Base-by-base conservation (phyloP, 176 grass and related monocot species). In the Aegilops longissima region DNA sequence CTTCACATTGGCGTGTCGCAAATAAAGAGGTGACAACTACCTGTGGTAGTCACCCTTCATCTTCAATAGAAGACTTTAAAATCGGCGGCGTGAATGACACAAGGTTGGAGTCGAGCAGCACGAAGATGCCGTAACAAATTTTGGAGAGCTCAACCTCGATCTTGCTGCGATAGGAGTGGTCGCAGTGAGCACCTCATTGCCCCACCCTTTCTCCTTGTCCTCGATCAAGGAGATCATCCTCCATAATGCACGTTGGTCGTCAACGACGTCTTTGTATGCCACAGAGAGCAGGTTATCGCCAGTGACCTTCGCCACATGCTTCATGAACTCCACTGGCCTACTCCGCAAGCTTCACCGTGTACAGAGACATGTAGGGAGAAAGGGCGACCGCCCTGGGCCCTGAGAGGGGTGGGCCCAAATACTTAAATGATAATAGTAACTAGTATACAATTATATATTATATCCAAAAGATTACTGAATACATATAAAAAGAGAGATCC, bases 11-110 rank as follows among this genome's bases (percentile, higher is more conserved):
- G 1, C 5, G 31, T 71, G 40, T 81, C 10, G 24, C 25, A 33
- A 68, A 81, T 33, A 81, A 45, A 14, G 51, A 25, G 17, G 51
- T 2, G 14, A 2, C 5, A 65, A 25, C 29, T 93, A 95, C 89
- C 91, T 91, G 86, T 93, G 94, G 62, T 93, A 93, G 86, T 91
- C 94, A 11, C 94, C 94, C 89, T 93, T 95, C 94, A 95, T 95
- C 84, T 93, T 95, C 73, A 95, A 87, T 91, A 95, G 84, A 95
- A 95, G 89, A 95, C 94, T 84, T 95, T 93, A 40, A 89, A 93
- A 31, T 95, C 91, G 35, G 94, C 89, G 45, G 73, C 67, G 87
- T 81, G 75, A 89, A 95, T 4, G 94, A 89, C 31, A 95, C 87
- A 68, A 95, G 91, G 84, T 95, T 87, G 67, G 89, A 91, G 81